Evolutionary conservation across 495 filamentous ascomycete species (phyloP), one percentile per base, ranked within the genome.

Genomic region (Neurospora sp.): DNA sequence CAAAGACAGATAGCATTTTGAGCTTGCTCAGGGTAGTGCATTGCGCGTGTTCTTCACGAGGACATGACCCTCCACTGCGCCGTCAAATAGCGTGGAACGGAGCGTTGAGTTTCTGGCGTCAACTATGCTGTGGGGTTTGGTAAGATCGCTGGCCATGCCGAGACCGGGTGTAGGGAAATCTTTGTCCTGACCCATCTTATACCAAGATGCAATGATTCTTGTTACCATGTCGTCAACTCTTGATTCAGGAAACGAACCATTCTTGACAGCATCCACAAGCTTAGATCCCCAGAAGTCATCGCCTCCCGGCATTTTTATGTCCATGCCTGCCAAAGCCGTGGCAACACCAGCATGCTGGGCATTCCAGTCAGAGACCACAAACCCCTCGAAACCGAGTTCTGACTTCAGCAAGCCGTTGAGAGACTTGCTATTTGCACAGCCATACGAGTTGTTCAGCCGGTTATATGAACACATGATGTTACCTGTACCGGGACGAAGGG

Each of bases 401-500:
- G 82, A 84, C 75, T 92, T 93, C 5, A 93, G 80, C 1, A 92
- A 76, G 1, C 87, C 86, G 75, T 90, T 91, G 59, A 90, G 83
- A 0, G 84, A 78, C 48, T 91, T 87, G 72, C 84, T 86, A 77
- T 92, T 92, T 74, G 88, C 82, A 73, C 90, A 93, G 5, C 87
- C 86, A 71, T 90, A 90, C 2, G 87, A 89, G 45, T 88, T 88
- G 76, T 92, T 92, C 39, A 92, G 70, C 10, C 89, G 85, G 69
- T 92, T 86, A 74, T 93, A 93, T 5, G 89, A 90, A 80, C 90
- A 92, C 90, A 92, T 92, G 59, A 92, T 83, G 66, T 84, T 87
- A 1, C 85, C 89, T 4, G 85, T 87, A 7, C 88, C 86, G 2
- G 91, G 90, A 40, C 85, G 85, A 1, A 91, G 86, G 0, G 90